Evolutionary conservation across 2,329 filamentous ascomycete genomes (phyloP), one percentile per base, ranked within the genome.

Genomic region (Helicocarpus griseus): DNA sequence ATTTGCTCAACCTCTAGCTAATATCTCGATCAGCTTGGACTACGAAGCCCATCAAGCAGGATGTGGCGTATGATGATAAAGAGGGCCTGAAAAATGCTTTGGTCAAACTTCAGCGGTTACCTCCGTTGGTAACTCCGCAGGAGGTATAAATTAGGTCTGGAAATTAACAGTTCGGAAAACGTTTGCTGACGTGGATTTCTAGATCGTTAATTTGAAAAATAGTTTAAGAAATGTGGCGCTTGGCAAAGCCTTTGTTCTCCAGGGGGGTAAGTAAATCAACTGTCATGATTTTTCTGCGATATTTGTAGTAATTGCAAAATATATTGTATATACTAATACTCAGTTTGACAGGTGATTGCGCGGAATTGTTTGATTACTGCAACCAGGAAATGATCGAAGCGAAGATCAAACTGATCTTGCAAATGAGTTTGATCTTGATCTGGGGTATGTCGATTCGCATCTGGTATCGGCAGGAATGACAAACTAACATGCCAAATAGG

Each of bases 291-390:
- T 40, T n/a, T n/a, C n/a, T n/a, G n/a, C n/a, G n/a, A 36, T 36
- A 17, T n/a, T 1, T 2, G 24, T 29, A 1, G 3, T 3, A 7
- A 24, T 8, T 41, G 38, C 21, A 24, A 41, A 40, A 40, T 9
- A 41, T 22, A n/a, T 22, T 31, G 8, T 9, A 19, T 35, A 28
- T 5, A 24, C 41, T 51, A 31, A 47, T 35, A 19, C 48, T 38
- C 14, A 3, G 14, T 35, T 13, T 19, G 17, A 35, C 29, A 72
- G 69, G 72, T 44, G 93, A 98, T 72, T 98, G 93, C 65, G 93
- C 93, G 14, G 93, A 98, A 73, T 79, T 97, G 8, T 98, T 98
- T 64, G 89, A 93, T 69, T 98, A 98, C 75, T 98, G 93, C 70
- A 84, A 87, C 61, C 85, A 89, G 66, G 79, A 80, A 13, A 86